A percentile compares a stretch with the other conserved stretches of the same genome.
These are phyloP conservation scores for Hanseniaspora vineae DNA, from an alignment of 805 yeast genomes.

Conservation along the genomic window DNA sequence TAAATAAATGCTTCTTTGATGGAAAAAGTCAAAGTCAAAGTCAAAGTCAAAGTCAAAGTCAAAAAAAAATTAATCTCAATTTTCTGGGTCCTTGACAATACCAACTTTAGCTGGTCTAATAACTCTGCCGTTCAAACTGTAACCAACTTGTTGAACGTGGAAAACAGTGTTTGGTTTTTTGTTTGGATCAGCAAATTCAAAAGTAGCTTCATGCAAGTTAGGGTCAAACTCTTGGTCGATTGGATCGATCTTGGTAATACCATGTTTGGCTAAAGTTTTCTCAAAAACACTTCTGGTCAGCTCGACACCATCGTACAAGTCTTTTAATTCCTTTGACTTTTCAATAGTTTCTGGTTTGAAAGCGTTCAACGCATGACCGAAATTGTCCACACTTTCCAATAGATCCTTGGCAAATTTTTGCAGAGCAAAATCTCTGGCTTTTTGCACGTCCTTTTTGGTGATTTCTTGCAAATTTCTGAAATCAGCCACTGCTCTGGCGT, in stretches of 20 bases:
- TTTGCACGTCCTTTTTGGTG: constrained; percentile 74
- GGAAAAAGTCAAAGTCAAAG: too few species aligned
- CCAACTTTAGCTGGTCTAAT: constrained; percentile 95
- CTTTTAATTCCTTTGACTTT: constrained; percentile 50
- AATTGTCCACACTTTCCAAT: constrained; percentile 81
- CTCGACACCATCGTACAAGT: constrained; percentile 74
- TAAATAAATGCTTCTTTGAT: too few species aligned
- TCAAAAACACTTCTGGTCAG: constrained; percentile 83
- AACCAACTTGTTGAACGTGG: constrained; percentile 87
- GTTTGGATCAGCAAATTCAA: constrained; percentile 74
- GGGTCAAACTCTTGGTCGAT: constrained; percentile 81
- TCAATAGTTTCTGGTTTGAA: constrained; percentile 51
- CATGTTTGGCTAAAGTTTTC: constrained; percentile 70
- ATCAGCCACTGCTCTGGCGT: constrained; percentile 77
- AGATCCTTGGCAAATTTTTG: constrained; percentile 87
- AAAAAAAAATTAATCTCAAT: neutral
- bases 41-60: too few species aligned
- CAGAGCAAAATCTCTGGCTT: constrained; percentile 80
- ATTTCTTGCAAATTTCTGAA: constrained; percentile 87
- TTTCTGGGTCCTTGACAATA: constrained; percentile 47
- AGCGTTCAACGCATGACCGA: constrained; percentile 69
- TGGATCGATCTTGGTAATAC: constrained; percentile 71
- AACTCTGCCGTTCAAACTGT: constrained; percentile 73
- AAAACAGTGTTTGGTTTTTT: constrained; percentile 88
- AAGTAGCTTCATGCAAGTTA: constrained; percentile 83